Percentiles rank a stretch among this genome's conserved stretches.
Evolutionary conservation across 371 early-diverging fungal genomes (phyloP).

Genomic region (Zopfochytrium polystomum): DNA sequence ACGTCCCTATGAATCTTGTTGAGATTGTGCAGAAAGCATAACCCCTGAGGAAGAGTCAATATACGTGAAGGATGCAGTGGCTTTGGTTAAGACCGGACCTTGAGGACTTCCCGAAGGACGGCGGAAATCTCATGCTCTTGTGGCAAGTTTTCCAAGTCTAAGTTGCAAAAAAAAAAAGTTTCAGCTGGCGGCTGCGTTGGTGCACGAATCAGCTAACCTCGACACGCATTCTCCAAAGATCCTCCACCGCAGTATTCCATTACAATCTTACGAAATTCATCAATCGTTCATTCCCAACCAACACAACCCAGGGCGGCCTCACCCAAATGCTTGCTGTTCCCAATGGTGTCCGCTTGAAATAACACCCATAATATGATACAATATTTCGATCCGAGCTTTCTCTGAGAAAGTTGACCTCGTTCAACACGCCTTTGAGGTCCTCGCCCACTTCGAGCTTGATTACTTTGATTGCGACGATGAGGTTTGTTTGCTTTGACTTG

Average conservation of each 20-base stretch:
- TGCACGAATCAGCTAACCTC: slow-evolving; percentile 34
- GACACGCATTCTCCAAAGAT: slow-evolving; percentile 3
- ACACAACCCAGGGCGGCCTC: neutral
- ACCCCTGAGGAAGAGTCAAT: slow-evolving; percentile 26
- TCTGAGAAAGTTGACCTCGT: slow-evolving; percentile 58
- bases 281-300: neutral
- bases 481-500: slow-evolving; percentile 16
- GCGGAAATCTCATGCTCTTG: neutral
- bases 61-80: neutral
- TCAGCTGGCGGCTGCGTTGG: no score
- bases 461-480: slow-evolving; percentile 50
- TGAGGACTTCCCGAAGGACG: neutral
- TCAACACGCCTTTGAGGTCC: slow-evolving; percentile 54
- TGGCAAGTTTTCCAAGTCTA: neutral
- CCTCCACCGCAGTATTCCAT: slow-evolving; percentile 62
- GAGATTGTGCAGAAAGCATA: slow-evolving; percentile 42
- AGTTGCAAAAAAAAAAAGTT: no score
- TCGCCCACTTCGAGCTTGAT: slow-evolving; percentile 57
- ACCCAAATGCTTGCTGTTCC: slow-evolving; percentile 55
- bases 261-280: slow-evolving; percentile 38
- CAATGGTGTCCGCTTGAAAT: slow-evolving; percentile 45
- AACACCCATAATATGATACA: slow-evolving; percentile 54
- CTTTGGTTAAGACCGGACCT: neutral
- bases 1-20: slow-evolving; percentile 52
- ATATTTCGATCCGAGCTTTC: slow-evolving; percentile 49